Base-by-base conservation (phyloP, 2,329 filamentous ascomycete genomes). In the Cordyceps farinosa region DNA sequence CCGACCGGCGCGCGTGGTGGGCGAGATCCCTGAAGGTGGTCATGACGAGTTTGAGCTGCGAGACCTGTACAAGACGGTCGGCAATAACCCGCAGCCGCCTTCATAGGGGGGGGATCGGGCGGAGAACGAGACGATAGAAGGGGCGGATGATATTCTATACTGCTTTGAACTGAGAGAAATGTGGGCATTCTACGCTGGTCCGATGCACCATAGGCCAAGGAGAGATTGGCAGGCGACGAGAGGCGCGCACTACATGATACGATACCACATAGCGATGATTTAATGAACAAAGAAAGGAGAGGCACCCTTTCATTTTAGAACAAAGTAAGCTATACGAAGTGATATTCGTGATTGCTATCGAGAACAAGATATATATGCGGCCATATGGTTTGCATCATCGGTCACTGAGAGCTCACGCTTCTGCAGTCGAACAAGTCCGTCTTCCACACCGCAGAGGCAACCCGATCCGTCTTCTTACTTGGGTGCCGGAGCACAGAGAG, bases 1-100 rank as follows among this genome's bases (percentile, higher is more conserved):
- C 0, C 81, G 85, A 71, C 92, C 92, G 1, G 92, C 88, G 0
- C 82, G 89, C 62, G 89, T 96, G 54, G 84, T 96, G 4, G 92
- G 90, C 1, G 92, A 96, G 77, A 83, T 96, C 2, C 86, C 87
- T 0, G 89, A 92, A 72, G 90, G 90, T 1, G 85, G 82, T 0
- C 79, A 85, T 60, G 86, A 89, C 58, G 82, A 82, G 5, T 87
- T 89, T 72, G 86, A 88, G 78, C 76, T 88, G 68, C 78, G 86
- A 52, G 86, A 88, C 62, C 73, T 87, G 56, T 89, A 88, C 74
- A 87, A 87, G 74, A 83, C 81, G 2, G 83, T 88, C 0, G 85
- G 85, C 1, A 89, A 88, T 66, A 83, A 84, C 57, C 76, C 76
- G 17, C 76, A 77, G 61, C 70, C 71, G 22, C 22, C 51, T 3